Conservation (phyloP, 2,329 filamentous ascomycete species). For the Scorias spongiosa region DNA sequence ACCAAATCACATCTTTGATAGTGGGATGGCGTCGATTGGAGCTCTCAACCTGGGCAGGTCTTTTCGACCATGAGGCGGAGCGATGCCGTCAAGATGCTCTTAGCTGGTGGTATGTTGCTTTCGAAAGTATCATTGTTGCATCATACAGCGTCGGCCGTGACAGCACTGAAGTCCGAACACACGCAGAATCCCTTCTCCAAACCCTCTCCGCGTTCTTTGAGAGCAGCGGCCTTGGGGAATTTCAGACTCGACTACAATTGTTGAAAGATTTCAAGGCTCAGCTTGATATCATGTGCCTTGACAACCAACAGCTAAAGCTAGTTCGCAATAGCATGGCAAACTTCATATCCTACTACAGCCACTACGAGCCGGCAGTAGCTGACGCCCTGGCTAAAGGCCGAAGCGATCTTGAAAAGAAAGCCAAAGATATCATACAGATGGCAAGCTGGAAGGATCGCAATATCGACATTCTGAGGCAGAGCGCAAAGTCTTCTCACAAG, state of each 20-base stretch:
- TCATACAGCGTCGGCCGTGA: conserved; percentile 1
- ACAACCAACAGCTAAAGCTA: conserved; percentile 35
- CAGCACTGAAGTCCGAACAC: conserved; percentile 36
- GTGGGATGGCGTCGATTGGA: conserved; percentile 85
- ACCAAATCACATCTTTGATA: conserved; percentile 63
- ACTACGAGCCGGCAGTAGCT: conserved; percentile 51
- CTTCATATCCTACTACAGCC: conserved; percentile 59
- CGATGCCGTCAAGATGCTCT: conserved; percentile 65
- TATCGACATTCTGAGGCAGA: conserved; percentile 75
- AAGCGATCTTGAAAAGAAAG: conserved; percentile 66
- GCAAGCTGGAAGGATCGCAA: conserved; percentile 98
- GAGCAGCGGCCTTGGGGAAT: conserved; percentile 67
- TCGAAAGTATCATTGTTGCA: conserved; percentile 67
- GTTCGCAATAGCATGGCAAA: conserved; percentile 56
- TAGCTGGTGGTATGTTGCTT: conserved; percentile 94
- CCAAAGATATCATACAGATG: conserved; percentile 83
- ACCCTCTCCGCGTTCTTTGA: conserved; percentile 68
- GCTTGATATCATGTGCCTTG: conserved; percentile 43
- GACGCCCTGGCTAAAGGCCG: conserved; percentile 55
- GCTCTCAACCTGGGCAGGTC: conserved; percentile 74
- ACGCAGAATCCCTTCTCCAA: conserved; percentile 55
- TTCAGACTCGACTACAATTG: conserved; percentile 53
- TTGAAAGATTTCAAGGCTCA: conserved; percentile 48
- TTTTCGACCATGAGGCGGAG: conserved; percentile 70
- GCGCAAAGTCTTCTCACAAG: conserved; percentile 74